Evolutionary conservation across 1,284 basidiomycete genomes (phyloP), one percentile per base, ranked within the genome.

Genomic region (Neolentinus lepideus): DNA sequence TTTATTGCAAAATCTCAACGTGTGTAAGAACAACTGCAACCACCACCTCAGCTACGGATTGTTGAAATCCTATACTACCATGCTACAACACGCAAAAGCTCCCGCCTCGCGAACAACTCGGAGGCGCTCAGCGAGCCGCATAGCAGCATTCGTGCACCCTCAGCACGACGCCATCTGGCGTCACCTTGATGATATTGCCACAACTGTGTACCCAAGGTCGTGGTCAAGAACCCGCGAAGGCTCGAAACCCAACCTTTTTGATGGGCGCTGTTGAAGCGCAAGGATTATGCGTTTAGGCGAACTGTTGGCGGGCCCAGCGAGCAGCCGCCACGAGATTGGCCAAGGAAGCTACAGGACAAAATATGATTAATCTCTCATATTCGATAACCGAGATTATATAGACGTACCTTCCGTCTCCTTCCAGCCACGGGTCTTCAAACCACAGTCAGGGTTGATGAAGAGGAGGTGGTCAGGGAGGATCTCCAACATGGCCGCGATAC

Each of bases 341-440:
- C 69, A 96, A 84, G 47, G 91, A 89, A 63, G 87, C 83, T 63
- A 51, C 56, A 48, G 22, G 25, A 25, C 6, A 63, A 60, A 59
- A 16, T 31, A 53, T 43, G 6, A 51, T 53, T 31, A 19, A 43
- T 54, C 57, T 26, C 56, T 55, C 22, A 53, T 54, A 35, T 21
- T 2, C 25, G 16, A 45, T 52, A 38, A 2, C 54, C 47, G n/a
- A 6, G 16, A 24, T 2, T 26, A 36, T 60, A 21, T 26, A 35
- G 24, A 55, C 58, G 31, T 58, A 70, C 76, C 76, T 78, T 97
- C 91, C 57, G 93, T 96, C 81, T 98, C 95, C 72, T 89, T 87
- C 95, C 94, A 97, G 62, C 86, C 91, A 79, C 94, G 93, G 66
- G 94, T 96, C 84, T 95, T 95, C 63, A 92, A 76, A 73, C 90